Evolutionary conservation across 129 eudicot genomes (phyloP), one percentile per base, ranked within the genome.

Genomic region (Smallanthus sonchifolius): DNA sequence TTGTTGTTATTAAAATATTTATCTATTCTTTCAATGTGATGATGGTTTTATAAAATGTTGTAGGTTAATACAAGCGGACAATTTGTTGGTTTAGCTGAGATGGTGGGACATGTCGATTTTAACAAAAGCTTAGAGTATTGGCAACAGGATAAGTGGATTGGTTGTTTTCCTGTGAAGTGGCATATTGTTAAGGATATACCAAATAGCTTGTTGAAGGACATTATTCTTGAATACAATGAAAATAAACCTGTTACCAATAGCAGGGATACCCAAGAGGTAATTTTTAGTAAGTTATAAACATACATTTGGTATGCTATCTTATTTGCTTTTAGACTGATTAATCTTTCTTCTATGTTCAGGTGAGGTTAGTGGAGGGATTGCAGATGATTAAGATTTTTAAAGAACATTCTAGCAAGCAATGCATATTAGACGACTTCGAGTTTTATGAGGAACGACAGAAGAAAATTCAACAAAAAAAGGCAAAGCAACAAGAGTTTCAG

Each of bases 131-230:
- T 91, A 15, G 96, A 91, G 77, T 91, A 84, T 66, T 88, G 97
- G 97, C 96, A 91, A 51, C 97, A 91, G 45, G 95, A 91, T 80
- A 91, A 91, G 76, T 88, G 97, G 97, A 80, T 85, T 66, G 97
- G 97, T 15, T 88, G 97, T 77, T 88, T 91, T 59, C 96, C 97
- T 36, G 92, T 91, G 0, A 88, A 91, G 96, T 91, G 97, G 97
- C 97, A 91, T 80, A 88, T 91, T 56, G 92, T 91, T 63, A 91
- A 91, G 75, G 97, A 91, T 81, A 76, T 91, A 24, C 96, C 97
- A 1, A 88, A 88, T 71, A 83, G 87, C 55, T 71, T 86, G 84
- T 73, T 91, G 84, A 91, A 88, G 79, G 96, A 91, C 75, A 88
- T 91, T 10, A 91, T 71, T 28, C 90, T 88, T 9, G 97, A 88